phyloP scores from a whole-genome alignment of 176 grass and related monocot species.

The Guadua angustifolia region DNA sequence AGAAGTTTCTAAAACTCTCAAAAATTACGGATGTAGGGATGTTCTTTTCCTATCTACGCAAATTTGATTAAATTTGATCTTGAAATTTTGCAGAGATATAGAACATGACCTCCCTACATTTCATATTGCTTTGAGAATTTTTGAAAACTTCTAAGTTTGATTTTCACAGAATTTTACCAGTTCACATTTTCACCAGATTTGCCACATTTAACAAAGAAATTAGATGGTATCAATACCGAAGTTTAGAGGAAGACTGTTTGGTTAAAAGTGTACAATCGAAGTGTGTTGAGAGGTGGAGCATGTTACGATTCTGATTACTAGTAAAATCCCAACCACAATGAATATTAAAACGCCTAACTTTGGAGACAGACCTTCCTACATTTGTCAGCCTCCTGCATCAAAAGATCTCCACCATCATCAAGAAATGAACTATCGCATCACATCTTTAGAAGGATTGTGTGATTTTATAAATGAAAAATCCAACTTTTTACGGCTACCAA shows the following conservation, averaged over 20 bases:
- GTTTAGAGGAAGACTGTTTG: not conserved
- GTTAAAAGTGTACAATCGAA: not conserved
- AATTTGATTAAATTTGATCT: not conserved
- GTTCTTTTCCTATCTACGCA: not conserved
- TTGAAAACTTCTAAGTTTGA: too few relatives aligned
- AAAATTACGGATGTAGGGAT: too few relatives aligned
- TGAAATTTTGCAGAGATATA: not conserved
- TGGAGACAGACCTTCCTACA: too few relatives aligned
- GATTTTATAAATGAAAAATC: slow-evolving; percentile 15
- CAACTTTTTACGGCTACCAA: not conserved
- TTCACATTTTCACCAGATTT: too few relatives aligned
- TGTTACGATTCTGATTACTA: too few relatives aligned
- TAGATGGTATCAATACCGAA: not conserved
- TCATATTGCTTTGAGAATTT: not conserved
- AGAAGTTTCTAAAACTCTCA: too few relatives aligned
- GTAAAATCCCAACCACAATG: too few relatives aligned
- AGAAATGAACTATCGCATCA: slow-evolving; percentile 7
- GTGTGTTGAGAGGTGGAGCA: too few relatives aligned
- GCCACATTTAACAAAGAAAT: not conserved
- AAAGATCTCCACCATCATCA: not conserved
- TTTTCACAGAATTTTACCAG: too few relatives aligned
- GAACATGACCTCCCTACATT: not conserved
- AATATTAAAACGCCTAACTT: too few relatives aligned
- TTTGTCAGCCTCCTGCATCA: not conserved
- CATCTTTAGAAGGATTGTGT: not conserved